phyloP scores from a whole-genome alignment of 2,329 filamentous ascomycete genomes.

The Tolypocladium tundrense region DNA sequence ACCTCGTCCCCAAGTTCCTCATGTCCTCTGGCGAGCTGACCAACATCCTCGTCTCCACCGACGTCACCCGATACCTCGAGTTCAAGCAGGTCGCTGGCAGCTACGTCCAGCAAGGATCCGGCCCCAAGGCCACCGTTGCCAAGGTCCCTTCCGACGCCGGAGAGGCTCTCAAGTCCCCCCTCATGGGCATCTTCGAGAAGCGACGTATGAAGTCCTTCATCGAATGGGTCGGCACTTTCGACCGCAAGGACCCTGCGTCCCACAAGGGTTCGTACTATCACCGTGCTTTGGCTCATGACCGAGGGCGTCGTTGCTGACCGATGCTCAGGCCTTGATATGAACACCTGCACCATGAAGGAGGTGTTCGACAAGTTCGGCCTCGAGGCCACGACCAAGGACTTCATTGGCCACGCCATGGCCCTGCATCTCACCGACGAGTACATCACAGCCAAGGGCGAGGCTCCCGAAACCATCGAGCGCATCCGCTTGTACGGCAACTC shows the following conservation, averaged over 20 bases:
- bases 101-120: constrained; percentile 83
- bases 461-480: constrained; percentile 78
- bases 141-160: constrained; percentile 92
- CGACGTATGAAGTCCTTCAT: constrained; percentile 92
- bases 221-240: constrained; percentile 86
- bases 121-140: constrained; percentile 79
- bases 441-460: constrained; percentile 60
- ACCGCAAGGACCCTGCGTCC: constrained; percentile 68
- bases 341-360: constrained; percentile 84
- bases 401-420: constrained; percentile 97
- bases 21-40: constrained; percentile 98
- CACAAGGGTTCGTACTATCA: constrained; percentile 66
- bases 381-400: constrained; percentile 81
- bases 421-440: constrained; percentile 89
- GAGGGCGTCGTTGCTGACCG: constrained; percentile 6
- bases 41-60: constrained; percentile 95
- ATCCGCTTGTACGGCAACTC: constrained; percentile 97
- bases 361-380: constrained; percentile 97
- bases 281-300: not conserved
- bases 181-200: constrained; percentile 99
- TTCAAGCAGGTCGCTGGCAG: constrained; percentile 94
- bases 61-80: constrained; percentile 79
- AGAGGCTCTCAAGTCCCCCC: constrained; percentile 81
- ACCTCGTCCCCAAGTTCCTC: constrained; percentile 94
- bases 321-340: constrained; percentile 63